phyloP scores from a whole-genome alignment of 306 rosid genomes.

The Astragalus glycyphyllos region DNA sequence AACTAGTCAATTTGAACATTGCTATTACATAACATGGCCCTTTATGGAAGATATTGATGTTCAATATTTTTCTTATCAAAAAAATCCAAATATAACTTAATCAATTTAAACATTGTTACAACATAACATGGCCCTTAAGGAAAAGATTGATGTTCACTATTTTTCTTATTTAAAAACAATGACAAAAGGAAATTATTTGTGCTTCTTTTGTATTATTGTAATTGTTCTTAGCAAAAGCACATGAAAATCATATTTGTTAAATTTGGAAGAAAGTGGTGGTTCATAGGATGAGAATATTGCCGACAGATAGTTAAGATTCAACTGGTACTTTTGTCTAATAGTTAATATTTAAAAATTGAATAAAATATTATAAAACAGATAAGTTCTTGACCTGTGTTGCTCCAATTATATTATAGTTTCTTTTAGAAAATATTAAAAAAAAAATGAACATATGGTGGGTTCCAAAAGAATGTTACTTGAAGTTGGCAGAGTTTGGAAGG shows the following conservation, averaged over 20 bases:
- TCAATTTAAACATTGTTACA: conserved; percentile 25
- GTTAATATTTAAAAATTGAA: not conserved
- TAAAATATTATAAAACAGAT: not conserved
- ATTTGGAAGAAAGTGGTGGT: conserved; percentile 41
- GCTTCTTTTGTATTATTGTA: conserved; percentile 28
- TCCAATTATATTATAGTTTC: conserved; percentile 24
- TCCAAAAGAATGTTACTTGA: conserved; percentile 37
- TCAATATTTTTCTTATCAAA: conserved; percentile 1
- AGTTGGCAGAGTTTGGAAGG: conserved; percentile 47
- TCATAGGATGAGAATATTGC: conserved; percentile 41
- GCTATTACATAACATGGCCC: conserved; percentile 14
- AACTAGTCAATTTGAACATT: conserved; percentile 24
- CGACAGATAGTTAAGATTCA: conserved; percentile 37
- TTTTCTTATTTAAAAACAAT: conserved; percentile 12
- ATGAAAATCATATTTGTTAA: conserved; percentile 26
- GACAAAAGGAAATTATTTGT: not conserved
- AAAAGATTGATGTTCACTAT: not conserved
- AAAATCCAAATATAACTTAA: not conserved
- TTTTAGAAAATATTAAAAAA: conserved; percentile 17
- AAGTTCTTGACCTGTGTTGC: conserved; percentile 19
- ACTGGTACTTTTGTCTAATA: conserved; percentile 14
- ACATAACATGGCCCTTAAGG: conserved; percentile 23
- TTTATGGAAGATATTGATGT: not conserved
- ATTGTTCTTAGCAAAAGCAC: conserved; percentile 40
- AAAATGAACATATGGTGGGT: conserved; percentile 39